Evolutionary conservation across 2,329 filamentous ascomycete species (phyloP).

Genomic region (Dothidotthia symphoricarpi): DNA sequence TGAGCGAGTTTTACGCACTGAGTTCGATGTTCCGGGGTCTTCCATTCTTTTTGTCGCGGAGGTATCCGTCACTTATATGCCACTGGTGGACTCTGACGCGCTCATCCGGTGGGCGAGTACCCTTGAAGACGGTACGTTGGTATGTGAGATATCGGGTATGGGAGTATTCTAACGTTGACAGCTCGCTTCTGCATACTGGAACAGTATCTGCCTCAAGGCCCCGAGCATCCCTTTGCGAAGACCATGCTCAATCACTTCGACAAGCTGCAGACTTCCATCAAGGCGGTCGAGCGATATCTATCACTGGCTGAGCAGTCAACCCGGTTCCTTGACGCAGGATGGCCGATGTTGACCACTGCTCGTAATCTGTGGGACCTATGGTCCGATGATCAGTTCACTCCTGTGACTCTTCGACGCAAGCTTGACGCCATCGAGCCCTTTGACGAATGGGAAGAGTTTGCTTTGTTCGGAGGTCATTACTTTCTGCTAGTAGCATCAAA

Average conservation of each 20-base stretch:
- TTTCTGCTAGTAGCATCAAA: constrained; percentile 69
- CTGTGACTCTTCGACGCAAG: constrained; percentile 55
- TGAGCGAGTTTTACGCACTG: constrained; percentile 56
- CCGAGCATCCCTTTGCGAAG: constrained; percentile 75
- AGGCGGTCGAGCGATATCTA: constrained; percentile 69
- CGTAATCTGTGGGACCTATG: constrained; percentile 81
- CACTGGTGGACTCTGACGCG: constrained; percentile 66
- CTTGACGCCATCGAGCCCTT: constrained; percentile 78
- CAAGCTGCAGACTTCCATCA: constrained; percentile 76
- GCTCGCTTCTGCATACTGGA: constrained; percentile 84
- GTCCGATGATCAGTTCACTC: constrained; percentile 67
- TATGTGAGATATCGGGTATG: background rate
- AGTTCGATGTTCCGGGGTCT: constrained; percentile 59
- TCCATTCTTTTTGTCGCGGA: constrained; percentile 80
- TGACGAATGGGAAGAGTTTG: constrained; percentile 95
- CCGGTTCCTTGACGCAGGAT: constrained; percentile 70
- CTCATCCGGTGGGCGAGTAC: constrained; percentile 76
- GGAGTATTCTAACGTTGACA: constrained; percentile 30
- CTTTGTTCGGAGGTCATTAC: constrained; percentile 81
- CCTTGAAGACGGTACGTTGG: constrained; percentile 61
- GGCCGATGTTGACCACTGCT: constrained; percentile 57
- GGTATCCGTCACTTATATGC: constrained; percentile 90
- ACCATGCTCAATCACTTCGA: constrained; percentile 84
- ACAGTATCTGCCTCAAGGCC: constrained; percentile 77
- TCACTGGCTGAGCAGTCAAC: constrained; percentile 62